Conservation (phyloP, 2,329 filamentous ascomycete genomes). For the Coleophoma cylindrospora region DNA sequence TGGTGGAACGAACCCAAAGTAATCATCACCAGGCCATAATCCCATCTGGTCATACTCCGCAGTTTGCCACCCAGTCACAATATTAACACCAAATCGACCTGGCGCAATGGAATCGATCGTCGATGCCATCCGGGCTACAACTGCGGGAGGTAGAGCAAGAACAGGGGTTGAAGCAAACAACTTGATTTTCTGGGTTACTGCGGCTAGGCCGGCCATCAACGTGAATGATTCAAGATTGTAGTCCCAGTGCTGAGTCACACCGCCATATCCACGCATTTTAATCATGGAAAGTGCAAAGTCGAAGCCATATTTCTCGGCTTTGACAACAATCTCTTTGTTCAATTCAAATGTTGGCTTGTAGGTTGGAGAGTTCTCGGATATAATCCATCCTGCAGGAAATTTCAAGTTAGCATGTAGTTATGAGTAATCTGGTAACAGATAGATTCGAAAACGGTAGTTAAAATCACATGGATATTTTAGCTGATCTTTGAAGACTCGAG, state of each 20-base stretch:
- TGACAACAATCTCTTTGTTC: slow-evolving; percentile 18
- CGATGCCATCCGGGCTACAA: slow-evolving; percentile 22
- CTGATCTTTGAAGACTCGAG: too few species aligned
- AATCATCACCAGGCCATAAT: slow-evolving; percentile 20
- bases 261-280: slow-evolving; percentile 23
- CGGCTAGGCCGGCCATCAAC: slow-evolving; percentile 24
- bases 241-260: slow-evolving; percentile 24
- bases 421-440: too few species aligned
- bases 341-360: slow-evolving; percentile 23
- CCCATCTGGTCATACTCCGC: slow-evolving; percentile 25
- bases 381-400: slow-evolving; percentile 15
- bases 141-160: slow-evolving; percentile 20
- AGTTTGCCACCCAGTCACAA: slow-evolving; percentile 25
- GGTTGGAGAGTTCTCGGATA: slow-evolving; percentile 22
- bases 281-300: slow-evolving; percentile 24
- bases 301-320: slow-evolving; percentile 23
- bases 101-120: slow-evolving; percentile 24
- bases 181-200: slow-evolving; percentile 23
- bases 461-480: too few species aligned
- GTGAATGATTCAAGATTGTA: slow-evolving; percentile 25
- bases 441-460: too few species aligned
- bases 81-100: slow-evolving; percentile 25
- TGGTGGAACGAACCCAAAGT: slow-evolving; percentile 6
- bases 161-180: slow-evolving; percentile 22
- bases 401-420: too few species aligned